Conservation (phyloP, 2,329 filamentous ascomycete genomes). For the Neonectria neomacrospora region DNA sequence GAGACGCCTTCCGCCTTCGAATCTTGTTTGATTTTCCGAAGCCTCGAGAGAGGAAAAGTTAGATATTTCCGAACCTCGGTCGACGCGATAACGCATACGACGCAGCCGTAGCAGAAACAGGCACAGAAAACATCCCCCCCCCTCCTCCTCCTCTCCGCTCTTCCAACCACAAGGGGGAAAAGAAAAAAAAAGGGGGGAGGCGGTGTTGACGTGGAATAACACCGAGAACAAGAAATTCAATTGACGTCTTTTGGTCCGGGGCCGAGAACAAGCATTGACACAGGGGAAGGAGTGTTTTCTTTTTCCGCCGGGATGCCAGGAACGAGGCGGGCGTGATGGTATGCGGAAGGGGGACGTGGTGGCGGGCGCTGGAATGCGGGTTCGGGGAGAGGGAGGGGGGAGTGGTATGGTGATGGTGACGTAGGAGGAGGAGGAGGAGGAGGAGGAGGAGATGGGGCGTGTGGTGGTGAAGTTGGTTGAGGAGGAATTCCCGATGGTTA, state of each 20-base stretch:
- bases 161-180: too few relatives aligned
- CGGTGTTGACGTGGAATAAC: not conserved
- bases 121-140: not conserved
- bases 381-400: not conserved
- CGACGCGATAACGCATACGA: not conserved
- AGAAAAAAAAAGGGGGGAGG: not conserved
- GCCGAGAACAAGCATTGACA: too few relatives aligned
- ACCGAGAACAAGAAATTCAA: not conserved
- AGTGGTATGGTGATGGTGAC: not conserved
- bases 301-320: not conserved
- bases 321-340: not conserved
- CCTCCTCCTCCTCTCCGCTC: not conserved
- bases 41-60: not conserved
- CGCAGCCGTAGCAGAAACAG: not conserved
- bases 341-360: not conserved
- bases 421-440: not conserved
- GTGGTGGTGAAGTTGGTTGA: too few relatives aligned
- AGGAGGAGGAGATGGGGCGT: not conserved
- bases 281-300: not conserved
- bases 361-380: slow-evolving; percentile 4
- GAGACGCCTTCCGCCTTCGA: not conserved
- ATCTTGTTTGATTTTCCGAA: slow-evolving; percentile 4
- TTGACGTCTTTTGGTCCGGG: too few relatives aligned
- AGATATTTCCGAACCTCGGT: not conserved
- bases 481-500: not conserved